phyloP scores from a whole-genome alignment of 257 asterid genomes.

The Ballota nigra region DNA sequence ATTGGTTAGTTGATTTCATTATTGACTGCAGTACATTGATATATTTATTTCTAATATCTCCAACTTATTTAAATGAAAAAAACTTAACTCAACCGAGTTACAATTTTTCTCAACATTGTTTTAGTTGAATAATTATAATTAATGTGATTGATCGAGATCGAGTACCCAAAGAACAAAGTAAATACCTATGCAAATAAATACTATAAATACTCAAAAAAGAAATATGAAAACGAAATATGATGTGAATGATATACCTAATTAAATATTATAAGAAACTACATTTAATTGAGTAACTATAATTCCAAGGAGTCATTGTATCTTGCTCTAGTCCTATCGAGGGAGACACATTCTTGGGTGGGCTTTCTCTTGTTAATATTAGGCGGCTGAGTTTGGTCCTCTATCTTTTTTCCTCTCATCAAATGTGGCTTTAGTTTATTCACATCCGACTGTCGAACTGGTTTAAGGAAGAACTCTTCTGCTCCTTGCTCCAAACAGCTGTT shows the following conservation, averaged over 20 bases:
- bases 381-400: conserved; percentile 1
- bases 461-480: conserved; percentile 51
- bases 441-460: conserved; percentile 46
- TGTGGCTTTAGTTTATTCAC: conserved; percentile 45
- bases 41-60: too few species aligned
- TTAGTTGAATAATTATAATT: too few species aligned
- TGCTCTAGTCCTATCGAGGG: conserved; percentile 43
- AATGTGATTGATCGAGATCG: too few species aligned
- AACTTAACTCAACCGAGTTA: too few species aligned
- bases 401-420: conserved; percentile 34
- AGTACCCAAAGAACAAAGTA: too few species aligned
- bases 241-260: too few species aligned
- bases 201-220: too few species aligned
- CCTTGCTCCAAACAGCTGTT: conserved; percentile 50
- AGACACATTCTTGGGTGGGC: conserved; percentile 33
- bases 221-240: background rate
- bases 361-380: conserved; percentile 30
- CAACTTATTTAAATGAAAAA: too few species aligned
- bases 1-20: too few species aligned
- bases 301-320: conserved; percentile 20
- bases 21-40: too few species aligned
- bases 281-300: background rate
- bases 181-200: background rate
- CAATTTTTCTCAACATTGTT: too few species aligned
- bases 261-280: too few species aligned